A percentile compares a stretch with the other conserved stretches of the same genome.
Evolutionary conservation across 2,329 filamentous ascomycete species (phyloP).

Genomic region (Colletotrichum destructivum): DNA sequence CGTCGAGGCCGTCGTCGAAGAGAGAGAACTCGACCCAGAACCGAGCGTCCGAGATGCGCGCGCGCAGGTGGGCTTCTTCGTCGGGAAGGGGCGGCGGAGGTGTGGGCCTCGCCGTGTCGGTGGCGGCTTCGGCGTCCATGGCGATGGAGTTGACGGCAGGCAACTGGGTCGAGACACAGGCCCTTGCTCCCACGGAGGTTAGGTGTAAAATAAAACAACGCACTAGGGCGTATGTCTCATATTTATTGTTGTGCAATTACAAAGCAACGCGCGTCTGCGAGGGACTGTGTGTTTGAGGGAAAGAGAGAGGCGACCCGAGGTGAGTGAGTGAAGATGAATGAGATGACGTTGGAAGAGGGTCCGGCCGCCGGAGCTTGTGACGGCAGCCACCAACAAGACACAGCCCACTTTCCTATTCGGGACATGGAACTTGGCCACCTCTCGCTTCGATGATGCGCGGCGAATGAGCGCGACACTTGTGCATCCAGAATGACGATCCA

Average conservation of each 20-base stretch:
- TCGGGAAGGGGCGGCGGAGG: neutral
- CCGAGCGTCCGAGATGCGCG: constrained; percentile 45
- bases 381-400: neutral
- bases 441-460: constrained; percentile 17
- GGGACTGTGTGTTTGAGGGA: neutral
- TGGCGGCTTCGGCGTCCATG: neutral
- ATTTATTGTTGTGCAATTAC: neutral
- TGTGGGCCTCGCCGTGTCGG: neutral
- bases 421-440: constrained; percentile 28
- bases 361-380: constrained; percentile 25
- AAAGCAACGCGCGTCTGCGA: neutral
- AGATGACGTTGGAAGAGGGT: constrained; percentile 27
- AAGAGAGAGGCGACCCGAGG: neutral
- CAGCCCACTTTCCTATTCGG: constrained; percentile 37
- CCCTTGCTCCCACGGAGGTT: neutral
- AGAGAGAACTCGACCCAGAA: constrained; percentile 65
- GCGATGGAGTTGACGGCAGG: neutral
- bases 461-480: constrained; percentile 10
- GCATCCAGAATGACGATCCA: neutral
- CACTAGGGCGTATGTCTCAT: neutral
- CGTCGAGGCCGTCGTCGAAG: constrained; percentile 58
- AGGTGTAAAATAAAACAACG: neutral
- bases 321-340: constrained; percentile 2
- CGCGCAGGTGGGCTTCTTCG: constrained; percentile 27
- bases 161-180: neutral